Percentiles rank a stretch among this genome's conserved stretches.
phyloP scores from a whole-genome alignment of 768 basidiomycete genomes.

The Wakefieldia striispora region DNA sequence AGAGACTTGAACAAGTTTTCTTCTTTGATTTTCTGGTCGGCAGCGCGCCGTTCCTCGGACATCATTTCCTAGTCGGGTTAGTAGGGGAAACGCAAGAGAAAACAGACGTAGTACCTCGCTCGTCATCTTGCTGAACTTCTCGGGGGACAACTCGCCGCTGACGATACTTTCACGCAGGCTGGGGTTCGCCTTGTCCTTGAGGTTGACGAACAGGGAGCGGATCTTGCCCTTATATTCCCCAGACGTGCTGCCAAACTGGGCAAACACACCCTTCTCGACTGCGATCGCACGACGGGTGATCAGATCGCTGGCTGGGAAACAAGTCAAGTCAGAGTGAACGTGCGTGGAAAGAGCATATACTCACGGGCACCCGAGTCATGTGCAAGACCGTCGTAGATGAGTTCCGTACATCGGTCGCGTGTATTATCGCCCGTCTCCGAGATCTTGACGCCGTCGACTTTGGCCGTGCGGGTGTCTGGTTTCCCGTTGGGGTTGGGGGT shows the following conservation, averaged over 20 bases:
- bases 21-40: constrained; percentile 76
- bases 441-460: constrained; percentile 65
- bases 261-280: constrained; percentile 67
- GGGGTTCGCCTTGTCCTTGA: constrained; percentile 95
- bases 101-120: constrained; percentile 56
- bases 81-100: background rate
- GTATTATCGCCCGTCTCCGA: constrained; percentile 64
- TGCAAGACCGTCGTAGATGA: constrained; percentile 90
- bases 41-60: constrained; percentile 84
- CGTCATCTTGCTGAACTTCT: constrained; percentile 74
- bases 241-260: constrained; percentile 42
- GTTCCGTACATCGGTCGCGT: constrained; percentile 83
- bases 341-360: constrained; percentile 33
- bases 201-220: constrained; percentile 84
- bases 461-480: constrained; percentile 50
- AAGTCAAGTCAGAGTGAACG: constrained; percentile 4
- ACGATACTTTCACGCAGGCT: constrained; percentile 81
- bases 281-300: constrained; percentile 64
- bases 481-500: constrained; percentile 33
- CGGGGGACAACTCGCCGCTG: constrained; percentile 69
- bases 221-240: constrained; percentile 73
- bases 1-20: constrained; percentile 90
- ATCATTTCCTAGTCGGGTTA: constrained; percentile 79
- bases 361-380: constrained; percentile 83
- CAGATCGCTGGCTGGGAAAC: constrained; percentile 57